Base-by-base conservation (phyloP, 73 alveolate species). In the Durusdinium trenchii region DNA sequence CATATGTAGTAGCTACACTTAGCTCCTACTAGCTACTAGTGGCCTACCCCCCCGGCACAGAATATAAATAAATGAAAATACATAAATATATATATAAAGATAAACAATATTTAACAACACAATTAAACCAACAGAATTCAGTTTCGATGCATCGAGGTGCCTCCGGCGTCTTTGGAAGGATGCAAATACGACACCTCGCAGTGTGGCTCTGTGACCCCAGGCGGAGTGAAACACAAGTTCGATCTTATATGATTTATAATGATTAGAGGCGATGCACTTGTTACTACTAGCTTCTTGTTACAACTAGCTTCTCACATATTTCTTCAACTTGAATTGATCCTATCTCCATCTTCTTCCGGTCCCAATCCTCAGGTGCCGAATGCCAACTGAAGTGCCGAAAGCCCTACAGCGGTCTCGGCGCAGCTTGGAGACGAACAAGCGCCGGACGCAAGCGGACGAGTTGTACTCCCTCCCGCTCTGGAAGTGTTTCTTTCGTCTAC, bases 181-280 rank as follows among this genome's bases (percentile, higher is more conserved):
- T 78, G 89, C 89, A 78, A 78, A 46, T 78, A 78, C 89, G 89
- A 78, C 89, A 78, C 89, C 89, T 78, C 89, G 57, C 43, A 45
- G 62, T 78, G 89, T 23, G 89, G 89, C 42, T 43, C 89, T 0
- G 89, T 78, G 1, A 1, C 46, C 62, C 89, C 89, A 78, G 89
- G 73, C 73, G 18, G 73, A 60, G 73, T 23, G 73, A 23, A 23
- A 2, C 1, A 2, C 30, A 23, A 2, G 30, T 1, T 60, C 73
- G 89, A 20, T 57, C 10, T 36, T 26, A 38, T 26, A 40, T 30
- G 51, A 73, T 73, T 38, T 73, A 7, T 7, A 38, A 2, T 35
- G 14, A 73, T 38, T 30, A 38, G n/a, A 38, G 48, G 85, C n/a
- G 51, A 73, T 30, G 9, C 32, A 18, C 10, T 26, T 71, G 16